Conservation (phyloP, 2,329 filamentous ascomycete genomes). For the Alternaria sp. region DNA sequence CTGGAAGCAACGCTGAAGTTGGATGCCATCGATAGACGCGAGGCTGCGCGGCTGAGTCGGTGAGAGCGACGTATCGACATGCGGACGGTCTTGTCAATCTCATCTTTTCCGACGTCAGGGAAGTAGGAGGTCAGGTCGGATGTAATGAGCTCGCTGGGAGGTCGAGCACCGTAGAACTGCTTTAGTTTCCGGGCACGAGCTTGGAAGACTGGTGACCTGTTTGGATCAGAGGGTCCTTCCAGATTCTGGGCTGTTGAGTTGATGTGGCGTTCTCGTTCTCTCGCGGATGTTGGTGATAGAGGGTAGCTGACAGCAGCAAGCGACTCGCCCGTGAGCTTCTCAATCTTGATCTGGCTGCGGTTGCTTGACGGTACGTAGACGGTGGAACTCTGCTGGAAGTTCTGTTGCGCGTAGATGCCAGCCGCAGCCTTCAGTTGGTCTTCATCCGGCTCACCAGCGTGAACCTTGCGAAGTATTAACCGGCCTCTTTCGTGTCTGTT, state of each 20-base stretch:
- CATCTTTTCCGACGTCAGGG: conserved; percentile 89
- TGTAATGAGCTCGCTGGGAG: conserved; percentile 95
- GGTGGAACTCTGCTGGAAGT: conserved; percentile 71
- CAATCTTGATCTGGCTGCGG: conserved; percentile 83
- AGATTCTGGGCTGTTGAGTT: conserved; percentile 58
- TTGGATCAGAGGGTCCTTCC: conserved; percentile 45
- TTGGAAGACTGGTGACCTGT: conserved; percentile 46
- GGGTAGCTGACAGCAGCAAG: conserved; percentile 87
- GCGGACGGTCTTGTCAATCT: conserved; percentile 94
- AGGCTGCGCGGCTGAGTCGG: conserved; percentile 89
- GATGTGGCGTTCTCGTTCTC: conserved; percentile 71
- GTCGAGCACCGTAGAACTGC: conserved; percentile 88
- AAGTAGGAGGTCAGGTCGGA: conserved; percentile 97
- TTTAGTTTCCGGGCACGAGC: conserved; percentile 64
- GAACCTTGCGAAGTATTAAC: conserved; percentile 90
- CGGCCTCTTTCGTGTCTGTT: conserved; percentile 86
- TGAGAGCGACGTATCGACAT: conserved; percentile 90
- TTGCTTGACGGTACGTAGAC: conserved; percentile 68
- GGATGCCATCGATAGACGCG: conserved; percentile 90
- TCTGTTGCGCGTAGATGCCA: conserved; percentile 85
- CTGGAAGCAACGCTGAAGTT: conserved; percentile 93
- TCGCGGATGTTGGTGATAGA: conserved; percentile 75
- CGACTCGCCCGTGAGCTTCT: conserved; percentile 86
- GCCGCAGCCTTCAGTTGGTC: conserved; percentile 87
- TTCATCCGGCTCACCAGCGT: conserved; percentile 84